A percentile compares a stretch with the other conserved stretches of the same genome.
Evolutionary conservation across 805 yeast species (phyloP).

Genomic region (Wickerhamomyces xylosicus): DNA sequence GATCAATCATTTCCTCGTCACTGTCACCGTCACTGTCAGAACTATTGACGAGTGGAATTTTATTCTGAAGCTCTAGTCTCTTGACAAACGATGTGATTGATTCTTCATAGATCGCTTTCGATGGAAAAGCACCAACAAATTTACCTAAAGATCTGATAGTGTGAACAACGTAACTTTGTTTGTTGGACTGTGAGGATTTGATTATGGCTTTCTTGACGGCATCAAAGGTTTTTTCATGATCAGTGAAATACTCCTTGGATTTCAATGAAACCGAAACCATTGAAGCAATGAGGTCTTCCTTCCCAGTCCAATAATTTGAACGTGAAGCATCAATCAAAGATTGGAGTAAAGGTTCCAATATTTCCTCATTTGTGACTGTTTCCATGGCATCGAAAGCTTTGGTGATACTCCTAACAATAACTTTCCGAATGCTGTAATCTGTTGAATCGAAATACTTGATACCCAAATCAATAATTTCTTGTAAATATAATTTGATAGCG

Average conservation of each 20-base stretch:
- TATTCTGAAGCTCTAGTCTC: slow-evolving; percentile 1
- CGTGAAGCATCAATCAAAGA: slow-evolving; percentile 48
- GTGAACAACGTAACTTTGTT: slow-evolving; percentile 49
- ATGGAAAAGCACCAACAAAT: slow-evolving; percentile 32
- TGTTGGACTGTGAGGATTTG: slow-evolving; percentile 57
- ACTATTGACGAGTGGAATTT: not conserved
- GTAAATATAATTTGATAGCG: slow-evolving; percentile 56
- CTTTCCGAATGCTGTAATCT: slow-evolving; percentile 55
- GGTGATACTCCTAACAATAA: slow-evolving; percentile 59
- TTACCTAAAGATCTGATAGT: slow-evolving; percentile 44
- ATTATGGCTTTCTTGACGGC: slow-evolving; percentile 34
- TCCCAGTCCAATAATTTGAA: slow-evolving; percentile 87
- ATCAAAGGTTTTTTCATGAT: slow-evolving; percentile 22
- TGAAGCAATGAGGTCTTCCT: slow-evolving; percentile 66
- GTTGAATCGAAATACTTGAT: slow-evolving; percentile 41
- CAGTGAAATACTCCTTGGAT: slow-evolving; percentile 26
- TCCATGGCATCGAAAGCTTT: slow-evolving; percentile 41
- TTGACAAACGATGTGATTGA: slow-evolving; percentile 23
- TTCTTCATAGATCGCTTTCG: slow-evolving; percentile 21
- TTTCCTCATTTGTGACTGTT: slow-evolving; percentile 15
- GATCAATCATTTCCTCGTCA: slow-evolving; percentile 29
- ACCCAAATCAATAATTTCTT: slow-evolving; percentile 53
- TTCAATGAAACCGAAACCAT: slow-evolving; percentile 47
- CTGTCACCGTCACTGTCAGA: slow-evolving; percentile 28
- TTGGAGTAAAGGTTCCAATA: slow-evolving; percentile 30